Evolutionary conservation across 1,284 basidiomycete genomes (phyloP), one percentile per base, ranked within the genome.

Genomic region (Cutaneotrichosporon mucoides): DNA sequence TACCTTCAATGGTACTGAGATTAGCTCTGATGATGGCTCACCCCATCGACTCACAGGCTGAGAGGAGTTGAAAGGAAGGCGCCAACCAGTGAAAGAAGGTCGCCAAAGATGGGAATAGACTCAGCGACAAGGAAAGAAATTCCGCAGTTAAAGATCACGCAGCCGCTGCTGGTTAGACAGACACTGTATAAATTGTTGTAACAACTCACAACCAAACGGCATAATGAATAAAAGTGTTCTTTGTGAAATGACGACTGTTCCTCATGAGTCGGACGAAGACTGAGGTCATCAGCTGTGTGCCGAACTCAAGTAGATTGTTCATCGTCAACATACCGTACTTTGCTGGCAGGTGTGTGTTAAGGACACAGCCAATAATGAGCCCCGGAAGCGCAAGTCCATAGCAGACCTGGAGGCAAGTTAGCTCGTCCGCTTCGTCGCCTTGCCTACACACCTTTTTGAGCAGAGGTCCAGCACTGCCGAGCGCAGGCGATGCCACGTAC

Each of bases 221-320:
- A 84, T 84, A 86, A 47, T 86, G 85, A 4, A 81, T 75, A 7
- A 79, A 5, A 0, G 84, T 85, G 61, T 85, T 83, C 10, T 77
- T 78, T 62, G 84, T 81, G 56, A 87, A 68, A 67, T 87, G 85
- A 10, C 72, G 71, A 5, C 82, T 79, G 59, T 80, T 78, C 9
- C 49, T 45, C 2, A 66, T 56, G 5, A 68, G 11, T 10, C 65
- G 58, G 47, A 68, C 65, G 42, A 68, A 66, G 42, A 68, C 42
- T 48, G 10, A 5, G 43, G 58, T 66, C n/a, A n/a, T n/a, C n/a
- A n/a, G n/a, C n/a, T n/a, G n/a, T n/a, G n/a, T n/a, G n/a, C n/a
- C n/a, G n/a, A n/a, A n/a, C n/a, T n/a, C n/a, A n/a, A n/a, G n/a
- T n/a, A n/a, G n/a, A n/a, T n/a, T n/a, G n/a, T n/a, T n/a, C n/a